A percentile compares a stretch with the other conserved stretches of the same genome.
These are phyloP conservation scores for Leptomonas seymouri DNA, from an alignment of 208 protist genomes.

Conservation along the genomic window DNA sequence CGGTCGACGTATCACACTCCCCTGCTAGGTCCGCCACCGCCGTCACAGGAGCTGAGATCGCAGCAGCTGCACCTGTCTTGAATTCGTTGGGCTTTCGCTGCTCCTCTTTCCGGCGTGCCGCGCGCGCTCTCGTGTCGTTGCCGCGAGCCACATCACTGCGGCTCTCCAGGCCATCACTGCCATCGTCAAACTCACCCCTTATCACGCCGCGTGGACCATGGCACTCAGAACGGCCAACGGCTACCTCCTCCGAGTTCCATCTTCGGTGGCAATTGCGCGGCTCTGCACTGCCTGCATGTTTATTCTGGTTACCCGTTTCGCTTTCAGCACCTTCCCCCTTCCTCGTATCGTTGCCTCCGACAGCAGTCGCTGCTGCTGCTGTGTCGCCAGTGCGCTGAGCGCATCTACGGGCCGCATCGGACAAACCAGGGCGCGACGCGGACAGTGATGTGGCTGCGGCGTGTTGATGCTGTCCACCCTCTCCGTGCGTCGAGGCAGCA, in stretches of 20 bases:
- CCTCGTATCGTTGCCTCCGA: too few species aligned
- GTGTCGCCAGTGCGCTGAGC: not conserved
- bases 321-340: not conserved
- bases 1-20: not conserved
- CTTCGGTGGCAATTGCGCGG: constrained; percentile 17
- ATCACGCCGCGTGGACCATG: constrained; percentile 34
- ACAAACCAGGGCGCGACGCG: too few species aligned
- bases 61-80: not conserved
- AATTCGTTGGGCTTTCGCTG: constrained; percentile 1
- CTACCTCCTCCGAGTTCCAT: constrained; percentile 23
- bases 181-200: constrained; percentile 18
- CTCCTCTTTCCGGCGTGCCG: constrained; percentile 10
- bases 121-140: constrained; percentile 17
- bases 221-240: constrained; percentile 36
- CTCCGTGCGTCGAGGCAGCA: too few species aligned
- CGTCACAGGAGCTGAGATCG: not conserved
- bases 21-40: not conserved
- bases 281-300: not conserved
- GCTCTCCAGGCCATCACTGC: not conserved
- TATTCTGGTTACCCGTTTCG: not conserved
- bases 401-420: too few species aligned
- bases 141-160: not conserved
- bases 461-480: too few species aligned
- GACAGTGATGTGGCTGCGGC: too few species aligned
- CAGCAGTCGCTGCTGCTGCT: not conserved